A percentile compares a stretch with the other conserved stretches of the same genome.
These are phyloP conservation scores for Heritiera littoralis DNA, from an alignment of 345 rosid species.

Conservation along the genomic window DNA sequence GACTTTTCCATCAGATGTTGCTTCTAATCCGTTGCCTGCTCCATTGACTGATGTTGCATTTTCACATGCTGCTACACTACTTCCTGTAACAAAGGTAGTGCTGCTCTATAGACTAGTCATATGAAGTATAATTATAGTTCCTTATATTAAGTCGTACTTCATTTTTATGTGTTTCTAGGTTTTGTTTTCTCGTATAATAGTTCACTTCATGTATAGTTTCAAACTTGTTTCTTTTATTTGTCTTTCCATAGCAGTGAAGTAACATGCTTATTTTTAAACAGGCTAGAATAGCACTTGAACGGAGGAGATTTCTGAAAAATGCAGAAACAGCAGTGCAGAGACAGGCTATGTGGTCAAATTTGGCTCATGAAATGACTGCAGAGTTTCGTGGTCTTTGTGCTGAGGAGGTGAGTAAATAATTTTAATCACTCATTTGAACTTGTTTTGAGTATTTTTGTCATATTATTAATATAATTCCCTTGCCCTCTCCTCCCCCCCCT, in stretches of 20 bases:
- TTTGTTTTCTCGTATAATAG: background rate
- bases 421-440: slow-evolving; percentile 10
- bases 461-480: background rate
- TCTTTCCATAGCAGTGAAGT: slow-evolving; percentile 7
- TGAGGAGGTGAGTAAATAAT: slow-evolving; percentile 71
- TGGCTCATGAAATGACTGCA: slow-evolving; percentile 99
- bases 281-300: slow-evolving; percentile 98
- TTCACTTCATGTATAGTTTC: background rate
- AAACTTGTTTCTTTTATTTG: background rate
- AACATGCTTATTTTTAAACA: slow-evolving; percentile 33
- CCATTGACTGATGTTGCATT: slow-evolving; percentile 95
- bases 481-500: too few relatives aligned
- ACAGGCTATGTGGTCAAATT: slow-evolving; percentile 98
- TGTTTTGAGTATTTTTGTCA: background rate
- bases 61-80: slow-evolving; percentile 96
- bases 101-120: background rate
- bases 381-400: slow-evolving; percentile 99
- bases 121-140: background rate
- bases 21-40: slow-evolving; percentile 87
- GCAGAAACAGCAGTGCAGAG: slow-evolving; percentile 94
- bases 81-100: slow-evolving; percentile 89
- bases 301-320: slow-evolving; percentile 87
- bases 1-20: slow-evolving; percentile 85
- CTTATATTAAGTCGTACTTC: background rate
- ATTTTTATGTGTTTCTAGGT: background rate